Base-by-base conservation (phyloP, 768 basidiomycete genomes). In the Astraeus odoratus region DNA sequence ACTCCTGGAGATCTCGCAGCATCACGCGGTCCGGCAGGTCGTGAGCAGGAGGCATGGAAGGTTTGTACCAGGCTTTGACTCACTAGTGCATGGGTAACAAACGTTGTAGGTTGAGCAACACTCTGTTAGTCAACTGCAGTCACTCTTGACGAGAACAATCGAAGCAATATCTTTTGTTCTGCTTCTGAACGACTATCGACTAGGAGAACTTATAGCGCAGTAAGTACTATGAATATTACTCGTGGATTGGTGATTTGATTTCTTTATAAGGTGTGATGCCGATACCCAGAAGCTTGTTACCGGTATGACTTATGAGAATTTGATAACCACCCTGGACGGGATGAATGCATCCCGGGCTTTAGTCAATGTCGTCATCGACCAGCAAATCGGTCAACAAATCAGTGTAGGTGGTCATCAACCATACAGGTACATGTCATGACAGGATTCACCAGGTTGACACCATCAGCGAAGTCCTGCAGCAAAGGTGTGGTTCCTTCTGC, bases 361-460 rank as follows among this genome's bases (percentile, higher is more conserved):
- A 31, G 94, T 98, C 9, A 98, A 95, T 51, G 83, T 94, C 25
- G 80, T 99, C 53, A 98, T 99, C 53, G 90, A 99, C 63, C 92
- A 95, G 59, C 96, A 99, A 62, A 98, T 98, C 53, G 89, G 89
- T 18, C 91, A 95, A 59, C 93, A 98, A 60, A 88, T 93, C 42
- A 92, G 89, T 52, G 93, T 94, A 63, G 20, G 47, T 41, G 41
- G 16, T 43, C 23, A 29, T 18, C 20, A 13, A 26, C 50, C 9
- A 36, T 22, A 26, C 31, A 31, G 16, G 18, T 41, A 40, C 19
- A 10, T 31, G n/a, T 37, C 20, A 29, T 55, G 27, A 51, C 48
- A 42, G 50, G 15, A 27, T 46, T 47, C 26, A 43, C 37, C 48
- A 95, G 93, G 89, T 99, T 51, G 96, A 99, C 64, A 88, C 92